Evolutionary conservation across 768 basidiomycete genomes (phyloP), one percentile per base, ranked within the genome.

Genomic region (Lactifluus subvellereus): DNA sequence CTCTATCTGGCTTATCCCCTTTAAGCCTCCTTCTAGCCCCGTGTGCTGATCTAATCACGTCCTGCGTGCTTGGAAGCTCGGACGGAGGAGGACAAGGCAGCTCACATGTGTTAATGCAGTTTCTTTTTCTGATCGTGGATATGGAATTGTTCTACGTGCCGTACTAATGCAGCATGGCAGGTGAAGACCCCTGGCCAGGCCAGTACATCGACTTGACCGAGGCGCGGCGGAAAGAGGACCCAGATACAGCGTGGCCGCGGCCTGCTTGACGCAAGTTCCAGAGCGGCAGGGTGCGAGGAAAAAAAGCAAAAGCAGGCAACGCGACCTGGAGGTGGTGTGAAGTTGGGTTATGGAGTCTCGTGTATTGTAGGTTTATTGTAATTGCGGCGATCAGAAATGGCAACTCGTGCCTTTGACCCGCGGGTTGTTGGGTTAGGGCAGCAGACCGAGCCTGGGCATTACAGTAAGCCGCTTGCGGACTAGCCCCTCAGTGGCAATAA

Each of bases 181-280:
- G 81, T 69, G 86, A 88, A 55, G 86, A 86, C 45, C 77, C 77
- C 13, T 87, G 84, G 78, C 87, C 87, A 0, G 85, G 85, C 7
- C 83, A 88, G 69, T 90, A 89, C 69, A 83, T 90, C 65, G 89
- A 92, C 71, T 77, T 91, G 18, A 89, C 83, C 11, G 80, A 82
- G 33, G 78, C 82, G 57, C 78, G 82, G 67, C 77, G 82, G 60
- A 78, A 77, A 52, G 79, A 77, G 47, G 79, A 82, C 47, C 83
- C 85, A 69, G 74, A 74, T 48, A 79, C 86, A 58, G 83, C 80
- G 58, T 92, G 90, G 90, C 89, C 89, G 10, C 77, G 88, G 60
- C 89, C 89, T 0, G 79, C 78, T 22, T 89, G 50, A 58, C 50
- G 37, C 20, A 51, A n/a, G 37, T 35, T 35, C 22, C 4, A 48